Evolutionary conservation across 2,329 filamentous ascomycete genomes (phyloP).

Genomic region (Drechslera avenae): DNA sequence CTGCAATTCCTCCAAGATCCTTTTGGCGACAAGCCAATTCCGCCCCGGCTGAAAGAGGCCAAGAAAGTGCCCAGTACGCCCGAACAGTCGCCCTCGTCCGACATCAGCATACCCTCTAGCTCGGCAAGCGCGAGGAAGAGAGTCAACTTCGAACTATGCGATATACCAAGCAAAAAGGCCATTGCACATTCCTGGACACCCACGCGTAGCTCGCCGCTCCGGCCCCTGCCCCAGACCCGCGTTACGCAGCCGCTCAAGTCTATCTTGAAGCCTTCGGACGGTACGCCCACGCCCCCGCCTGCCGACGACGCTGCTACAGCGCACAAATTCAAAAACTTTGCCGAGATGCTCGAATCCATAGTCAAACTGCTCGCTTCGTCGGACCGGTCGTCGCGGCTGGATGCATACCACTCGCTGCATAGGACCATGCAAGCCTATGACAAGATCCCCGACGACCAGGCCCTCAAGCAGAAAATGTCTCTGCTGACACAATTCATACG

Average conservation of each 20-base stretch:
- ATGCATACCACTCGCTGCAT: constrained; percentile 84
- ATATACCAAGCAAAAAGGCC: constrained; percentile 57
- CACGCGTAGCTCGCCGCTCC: constrained; percentile 51
- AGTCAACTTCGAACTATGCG: constrained; percentile 68
- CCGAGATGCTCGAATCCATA: constrained; percentile 83
- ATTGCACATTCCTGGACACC: constrained; percentile 37
- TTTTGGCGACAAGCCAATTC: constrained; percentile 42
- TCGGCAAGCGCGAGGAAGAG: constrained; percentile 44
- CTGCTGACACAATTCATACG: constrained; percentile 81
- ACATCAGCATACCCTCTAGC: constrained; percentile 44
- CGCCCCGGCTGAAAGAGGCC: constrained; percentile 26
- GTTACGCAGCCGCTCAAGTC: constrained; percentile 66
- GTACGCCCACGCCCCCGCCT: constrained; percentile 42
- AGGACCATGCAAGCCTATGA: constrained; percentile 80
- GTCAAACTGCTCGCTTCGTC: constrained; percentile 78
- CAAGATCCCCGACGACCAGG: constrained; percentile 64
- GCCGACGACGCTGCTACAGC: constrained; percentile 49
- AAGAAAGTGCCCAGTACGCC: constrained; percentile 43
- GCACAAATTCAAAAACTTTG: constrained; percentile 64
- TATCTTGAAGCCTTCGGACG: constrained; percentile 76
- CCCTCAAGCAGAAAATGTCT: constrained; percentile 70
- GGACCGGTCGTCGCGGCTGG: constrained; percentile 73
- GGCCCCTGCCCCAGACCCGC: constrained; percentile 55
- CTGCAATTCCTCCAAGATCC: constrained; percentile 52
- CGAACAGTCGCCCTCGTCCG: constrained; percentile 52